Evolutionary conservation across 73 alveolate species (phyloP), one percentile per base, ranked within the genome.

Genomic region (Paraurostyla sp.): DNA sequence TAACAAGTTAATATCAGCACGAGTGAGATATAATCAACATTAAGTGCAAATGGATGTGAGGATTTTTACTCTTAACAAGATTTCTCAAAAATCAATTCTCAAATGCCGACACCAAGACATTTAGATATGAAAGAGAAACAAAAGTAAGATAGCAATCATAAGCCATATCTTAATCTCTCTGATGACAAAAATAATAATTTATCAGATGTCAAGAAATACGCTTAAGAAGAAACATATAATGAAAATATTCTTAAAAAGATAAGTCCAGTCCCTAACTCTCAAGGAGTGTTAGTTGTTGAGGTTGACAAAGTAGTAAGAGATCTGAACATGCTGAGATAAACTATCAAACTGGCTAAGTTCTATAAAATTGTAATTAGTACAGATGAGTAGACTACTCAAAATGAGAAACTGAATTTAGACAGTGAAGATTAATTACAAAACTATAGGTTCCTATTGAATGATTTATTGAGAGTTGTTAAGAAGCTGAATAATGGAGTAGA

Each of bases 281-380:
- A 78, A 7, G 89, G 89, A 29, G 60, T 78, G 32, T 41, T 78
- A 0, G 69, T 54, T 3, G 89, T 78, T 32, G 89, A 78, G 33
- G 89, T 78, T 32, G 76, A 50, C 29, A 78, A 78, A 36, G 78
- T 78, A n/a, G 80, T 78, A 1, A 49, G 89, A 52, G 89, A 78
- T 35, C 62, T 78, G 23, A 78, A 49, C 16, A 78, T 78, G 89
- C 76, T 78, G 3, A 18, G 33, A 13, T 38, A 32, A 25, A 51
- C 89, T 25, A 50, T 78, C 9, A 78, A 78, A 38, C n/a, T 36
- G 4, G 76, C 89, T 40, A 78, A 78, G 45, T 78, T 78, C 60
- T 73, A 48, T 25, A 73, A 71, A 73, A 36, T 45, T 0, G 15
- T 73, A 23, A 9, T 73, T 22, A 2, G 20, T 9, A 27, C 40